Evolutionary conservation across 2,329 filamentous ascomycete species (phyloP).

Genomic region (Cladosporium cucumerinum): DNA sequence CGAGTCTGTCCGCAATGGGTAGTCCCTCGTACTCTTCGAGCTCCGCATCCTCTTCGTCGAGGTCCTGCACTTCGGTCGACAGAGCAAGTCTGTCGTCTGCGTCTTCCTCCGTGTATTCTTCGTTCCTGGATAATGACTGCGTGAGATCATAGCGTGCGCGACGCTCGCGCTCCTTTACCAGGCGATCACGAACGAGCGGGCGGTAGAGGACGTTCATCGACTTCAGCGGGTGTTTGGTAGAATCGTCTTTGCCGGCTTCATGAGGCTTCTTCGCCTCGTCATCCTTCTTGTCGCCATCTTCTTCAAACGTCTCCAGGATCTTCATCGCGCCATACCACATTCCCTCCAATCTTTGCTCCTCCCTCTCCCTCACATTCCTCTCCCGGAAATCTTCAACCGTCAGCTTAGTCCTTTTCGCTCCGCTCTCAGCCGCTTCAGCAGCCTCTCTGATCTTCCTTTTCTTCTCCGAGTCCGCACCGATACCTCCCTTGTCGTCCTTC

Average conservation of each 20-base stretch:
- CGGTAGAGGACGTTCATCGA: constrained; percentile 76
- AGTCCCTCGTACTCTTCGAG: constrained; percentile 75
- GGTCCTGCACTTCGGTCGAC: constrained; percentile 60
- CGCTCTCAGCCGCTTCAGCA: constrained; percentile 46
- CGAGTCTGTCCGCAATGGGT: constrained; percentile 63
- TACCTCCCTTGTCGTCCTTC: constrained; percentile 77
- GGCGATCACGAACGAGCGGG: constrained; percentile 65
- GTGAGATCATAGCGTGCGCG: constrained; percentile 64
- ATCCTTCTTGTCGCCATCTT: constrained; percentile 29
- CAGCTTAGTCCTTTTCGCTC: constrained; percentile 59
- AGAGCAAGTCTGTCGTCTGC: constrained; percentile 67
- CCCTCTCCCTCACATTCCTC: constrained; percentile 66
- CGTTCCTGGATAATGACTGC: constrained; percentile 52
- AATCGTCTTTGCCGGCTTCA: constrained; percentile 1
- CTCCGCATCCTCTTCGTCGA: constrained; percentile 76
- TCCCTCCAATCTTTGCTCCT: constrained; percentile 64
- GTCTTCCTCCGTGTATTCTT: constrained; percentile 60
- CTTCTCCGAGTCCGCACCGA: constrained; percentile 78
- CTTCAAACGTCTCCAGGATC: constrained; percentile 72
- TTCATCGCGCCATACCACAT: constrained; percentile 76
- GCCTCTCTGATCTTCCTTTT: constrained; percentile 66
- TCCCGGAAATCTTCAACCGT: constrained; percentile 71
- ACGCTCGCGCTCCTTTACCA: constrained; percentile 66
- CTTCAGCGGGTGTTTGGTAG: constrained; percentile 36
- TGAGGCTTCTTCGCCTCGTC: constrained; percentile 19